Evolutionary conservation across 768 basidiomycete species (phyloP).

Genomic region (Mycena sanguinolenta): DNA sequence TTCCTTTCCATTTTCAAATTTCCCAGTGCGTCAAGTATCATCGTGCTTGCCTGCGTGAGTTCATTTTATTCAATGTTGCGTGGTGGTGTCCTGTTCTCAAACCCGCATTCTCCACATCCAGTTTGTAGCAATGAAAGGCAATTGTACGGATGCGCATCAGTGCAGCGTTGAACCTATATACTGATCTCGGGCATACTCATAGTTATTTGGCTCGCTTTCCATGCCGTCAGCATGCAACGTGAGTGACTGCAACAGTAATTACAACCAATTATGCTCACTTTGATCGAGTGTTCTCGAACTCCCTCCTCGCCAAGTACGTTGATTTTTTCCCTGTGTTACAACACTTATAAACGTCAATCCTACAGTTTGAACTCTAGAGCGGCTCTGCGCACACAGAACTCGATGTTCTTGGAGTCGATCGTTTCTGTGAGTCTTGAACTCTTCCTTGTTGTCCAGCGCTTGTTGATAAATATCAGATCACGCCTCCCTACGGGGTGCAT

Average conservation of each 20-base stretch:
- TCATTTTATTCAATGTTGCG: neutral
- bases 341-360: neutral
- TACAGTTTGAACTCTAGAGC: slow-evolving; percentile 10
- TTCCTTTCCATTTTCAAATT: neutral
- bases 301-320: slow-evolving; percentile 8
- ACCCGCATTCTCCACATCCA: neutral
- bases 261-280: neutral
- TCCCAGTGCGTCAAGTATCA: neutral
- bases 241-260: neutral
- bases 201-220: slow-evolving; percentile 12
- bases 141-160: neutral
- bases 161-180: neutral
- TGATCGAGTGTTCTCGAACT: slow-evolving; percentile 14
- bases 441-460: no score
- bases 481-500: no score
- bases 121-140: slow-evolving; percentile 3
- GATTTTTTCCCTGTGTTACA: neutral
- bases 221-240: neutral
- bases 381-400: neutral
- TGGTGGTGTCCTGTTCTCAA: neutral
- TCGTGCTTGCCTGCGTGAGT: neutral
- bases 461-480: no score
- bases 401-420: no score
- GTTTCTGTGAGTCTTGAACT: no score
- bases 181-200: neutral